These are phyloP conservation scores for Rhinocladiella similis DNA, from an alignment of 2,329 filamentous ascomycete genomes.

Conservation along the genomic window DNA sequence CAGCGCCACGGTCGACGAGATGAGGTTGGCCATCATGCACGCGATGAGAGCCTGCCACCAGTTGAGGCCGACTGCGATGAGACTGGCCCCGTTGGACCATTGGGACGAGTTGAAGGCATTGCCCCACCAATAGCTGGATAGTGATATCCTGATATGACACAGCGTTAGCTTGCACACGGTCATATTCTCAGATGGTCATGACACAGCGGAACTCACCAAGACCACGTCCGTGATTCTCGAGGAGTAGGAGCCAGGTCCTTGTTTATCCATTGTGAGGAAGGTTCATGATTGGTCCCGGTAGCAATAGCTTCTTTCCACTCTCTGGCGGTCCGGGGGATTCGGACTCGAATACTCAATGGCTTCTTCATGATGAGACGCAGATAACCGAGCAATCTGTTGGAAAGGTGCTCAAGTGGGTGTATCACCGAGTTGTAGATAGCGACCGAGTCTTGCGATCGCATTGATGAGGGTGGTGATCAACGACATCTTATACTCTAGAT, in stretches of 20 bases:
- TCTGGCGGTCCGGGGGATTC: neutral
- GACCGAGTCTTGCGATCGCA: too few species aligned
- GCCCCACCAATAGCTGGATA: neutral
- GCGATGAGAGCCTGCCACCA: slow-evolving; percentile 57
- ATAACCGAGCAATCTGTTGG: too few species aligned
- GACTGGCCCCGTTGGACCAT: neutral
- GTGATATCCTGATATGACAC: neutral
- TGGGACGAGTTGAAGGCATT: neutral
- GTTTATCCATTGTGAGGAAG: slow-evolving; percentile 1
- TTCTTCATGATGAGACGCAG: too few species aligned
- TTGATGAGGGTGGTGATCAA: too few species aligned
- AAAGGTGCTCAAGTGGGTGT: too few species aligned
- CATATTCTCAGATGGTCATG: too few species aligned
- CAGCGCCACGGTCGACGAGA: neutral
- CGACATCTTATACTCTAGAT: too few species aligned
- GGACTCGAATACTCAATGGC: too few species aligned
- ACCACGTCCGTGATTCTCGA: slow-evolving; percentile 77
- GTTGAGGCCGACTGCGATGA: slow-evolving; percentile 68
- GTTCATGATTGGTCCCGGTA: neutral
- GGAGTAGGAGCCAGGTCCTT: slow-evolving; percentile 60
- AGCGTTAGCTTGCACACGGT: too few species aligned
- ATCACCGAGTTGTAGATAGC: too few species aligned
- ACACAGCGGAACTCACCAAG: slow-evolving; percentile 62
- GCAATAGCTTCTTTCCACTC: neutral
- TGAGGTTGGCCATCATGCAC: neutral